Base-by-base conservation (phyloP, 306 rosid species). In the Mimosa pudica region DNA sequence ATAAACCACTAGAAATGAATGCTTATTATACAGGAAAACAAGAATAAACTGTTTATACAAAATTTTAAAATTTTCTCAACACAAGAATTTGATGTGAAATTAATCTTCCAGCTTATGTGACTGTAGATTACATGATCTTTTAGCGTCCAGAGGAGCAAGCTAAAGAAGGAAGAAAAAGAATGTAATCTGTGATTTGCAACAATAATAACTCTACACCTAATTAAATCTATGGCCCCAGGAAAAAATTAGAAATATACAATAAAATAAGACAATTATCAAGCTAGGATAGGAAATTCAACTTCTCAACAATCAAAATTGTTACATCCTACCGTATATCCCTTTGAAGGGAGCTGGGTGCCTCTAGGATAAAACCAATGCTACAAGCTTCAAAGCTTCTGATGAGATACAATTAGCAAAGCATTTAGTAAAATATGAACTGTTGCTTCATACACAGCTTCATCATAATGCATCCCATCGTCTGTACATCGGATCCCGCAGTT, bases 331-430 rank as follows among this genome's bases (percentile, higher is more conserved):
- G 52, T 79, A 71, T 52, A 71, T 81, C 74, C 72, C 78, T 7
- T 9, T 9, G 11, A 52, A 54, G 73, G 36, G 54, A 72, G 60
- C 60, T 35, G 77, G 71, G 65, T 38, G 80, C 73, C 65, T 49
- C 65, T 35, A 77, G 48, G 75, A 80, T 38, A 16, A 44, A 78
- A 84, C 17, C 54, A 58, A 68, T 64, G 75, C 79, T 68, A 79
- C 77, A 48, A 30, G 52, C 75, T 78, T 94, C 89, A 94, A 64
- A 95, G 90, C 85, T 86, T 95, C 90, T 95, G 99, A 78, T 95
- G 97, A 83, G 99, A 95, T 76, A 92, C 94, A 76, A 92, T 91
- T 69, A 95, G 92, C 91, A 95, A 85, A 63, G 97, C 99, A 86
- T 95, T 93, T 0, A 95, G 83, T 92, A 90, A 77, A 69, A 95